Conservation (phyloP, 2,329 filamentous ascomycete species). For the Botrytis fabae region DNA sequence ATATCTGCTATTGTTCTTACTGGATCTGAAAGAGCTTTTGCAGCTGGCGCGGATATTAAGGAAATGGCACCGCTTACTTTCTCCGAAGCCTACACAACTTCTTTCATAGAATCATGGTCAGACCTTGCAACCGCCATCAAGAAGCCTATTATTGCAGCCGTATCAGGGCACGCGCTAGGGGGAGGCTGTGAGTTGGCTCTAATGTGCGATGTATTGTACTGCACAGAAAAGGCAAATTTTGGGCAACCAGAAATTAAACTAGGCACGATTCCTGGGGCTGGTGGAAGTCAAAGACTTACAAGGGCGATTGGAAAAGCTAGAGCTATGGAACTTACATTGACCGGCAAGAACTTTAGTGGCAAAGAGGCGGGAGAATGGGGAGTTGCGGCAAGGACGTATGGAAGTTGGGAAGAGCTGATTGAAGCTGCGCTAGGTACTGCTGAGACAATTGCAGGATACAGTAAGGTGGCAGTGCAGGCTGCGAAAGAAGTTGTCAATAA, state of each 20-base stretch:
- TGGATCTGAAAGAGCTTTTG: constrained; percentile 86
- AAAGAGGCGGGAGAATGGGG: constrained; percentile 88
- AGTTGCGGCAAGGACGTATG: constrained; percentile 79
- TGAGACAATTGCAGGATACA: constrained; percentile 85
- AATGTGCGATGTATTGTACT: constrained; percentile 97
- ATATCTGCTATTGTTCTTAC: constrained; percentile 82
- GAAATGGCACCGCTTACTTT: constrained; percentile 96
- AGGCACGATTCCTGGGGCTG: constrained; percentile 87
- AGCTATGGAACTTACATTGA: constrained; percentile 90
- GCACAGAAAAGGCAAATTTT: constrained; percentile 81
- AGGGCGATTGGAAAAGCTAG: constrained; percentile 78
- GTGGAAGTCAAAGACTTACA: constrained; percentile 86
- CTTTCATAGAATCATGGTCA: constrained; percentile 97
- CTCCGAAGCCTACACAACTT: constrained; percentile 77
- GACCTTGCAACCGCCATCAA: constrained; percentile 79
- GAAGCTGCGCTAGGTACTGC: constrained; percentile 80
- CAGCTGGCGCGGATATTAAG: constrained; percentile 96
- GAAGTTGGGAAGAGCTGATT: constrained; percentile 77
- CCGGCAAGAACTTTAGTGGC: constrained; percentile 80
- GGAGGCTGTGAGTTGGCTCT: constrained; percentile 95
- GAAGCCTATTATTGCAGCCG: constrained; percentile 91
- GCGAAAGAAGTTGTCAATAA: constrained; percentile 99
- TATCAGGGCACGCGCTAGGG: constrained; percentile 91
- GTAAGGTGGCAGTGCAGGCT: constrained; percentile 81
- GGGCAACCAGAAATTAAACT: constrained; percentile 97